Evolutionary conservation across 352 stramenopile genomes (phyloP).

Genomic region (Pilasporangium apinafurcum): DNA sequence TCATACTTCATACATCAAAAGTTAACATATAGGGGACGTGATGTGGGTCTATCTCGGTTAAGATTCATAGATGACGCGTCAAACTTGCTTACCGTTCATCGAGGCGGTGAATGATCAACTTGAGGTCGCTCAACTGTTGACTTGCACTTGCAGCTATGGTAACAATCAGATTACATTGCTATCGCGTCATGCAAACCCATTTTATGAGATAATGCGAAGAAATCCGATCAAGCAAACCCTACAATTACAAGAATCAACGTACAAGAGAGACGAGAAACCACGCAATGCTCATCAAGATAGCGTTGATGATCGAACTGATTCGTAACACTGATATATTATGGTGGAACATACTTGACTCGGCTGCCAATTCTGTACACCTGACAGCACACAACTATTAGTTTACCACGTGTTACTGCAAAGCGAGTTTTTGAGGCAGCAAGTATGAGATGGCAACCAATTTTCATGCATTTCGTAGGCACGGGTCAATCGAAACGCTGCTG

Average conservation of each 20-base stretch:
- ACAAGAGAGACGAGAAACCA: conserved; percentile 58
- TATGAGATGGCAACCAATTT: conserved; percentile 20
- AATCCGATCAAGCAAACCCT: not conserved
- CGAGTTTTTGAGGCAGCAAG: not conserved
- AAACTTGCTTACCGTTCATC: conserved; percentile 7
- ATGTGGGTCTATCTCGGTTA: too few relatives aligned
- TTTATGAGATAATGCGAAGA: not conserved
- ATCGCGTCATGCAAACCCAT: not conserved
- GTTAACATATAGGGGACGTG: too few relatives aligned
- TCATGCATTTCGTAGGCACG: conserved; percentile 21
- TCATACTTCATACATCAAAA: conserved; percentile 14
- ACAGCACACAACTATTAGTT: not conserved
- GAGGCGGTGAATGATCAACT: conserved; percentile 6
- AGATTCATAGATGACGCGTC: not conserved
- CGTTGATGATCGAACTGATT: conserved; percentile 27
- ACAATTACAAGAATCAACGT: conserved; percentile 1
- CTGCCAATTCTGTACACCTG: conserved; percentile 19
- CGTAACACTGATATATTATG: conserved; percentile 16
- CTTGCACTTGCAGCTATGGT: conserved; percentile 10
- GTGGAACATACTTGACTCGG: conserved; percentile 11
- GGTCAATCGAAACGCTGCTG: conserved; percentile 33
- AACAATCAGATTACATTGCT: conserved; percentile 20
- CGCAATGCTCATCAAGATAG: conserved; percentile 29
- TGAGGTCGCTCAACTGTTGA: conserved; percentile 1
- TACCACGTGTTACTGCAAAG: not conserved